Evolutionary conservation across 345 rosid genomes (phyloP).

Genomic region (Eucalyptus melliodora): DNA sequence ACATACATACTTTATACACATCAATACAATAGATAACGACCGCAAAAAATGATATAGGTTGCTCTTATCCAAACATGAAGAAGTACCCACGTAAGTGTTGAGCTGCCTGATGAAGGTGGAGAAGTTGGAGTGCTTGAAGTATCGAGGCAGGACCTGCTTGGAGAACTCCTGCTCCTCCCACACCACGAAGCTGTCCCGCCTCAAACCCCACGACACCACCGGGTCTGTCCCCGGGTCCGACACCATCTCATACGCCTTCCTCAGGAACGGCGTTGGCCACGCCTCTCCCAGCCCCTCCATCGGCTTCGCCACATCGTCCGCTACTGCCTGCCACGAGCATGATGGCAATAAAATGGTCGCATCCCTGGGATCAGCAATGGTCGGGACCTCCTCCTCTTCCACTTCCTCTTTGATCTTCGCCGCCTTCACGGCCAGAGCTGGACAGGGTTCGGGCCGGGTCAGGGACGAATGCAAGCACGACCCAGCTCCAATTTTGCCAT

Average conservation of each 20-base stretch:
- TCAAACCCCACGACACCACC: slow-evolving; percentile 33
- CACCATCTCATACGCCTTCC: slow-evolving; percentile 37
- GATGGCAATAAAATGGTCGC: background rate
- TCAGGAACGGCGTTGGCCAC: slow-evolving; percentile 49
- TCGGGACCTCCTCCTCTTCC: background rate
- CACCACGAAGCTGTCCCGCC: slow-evolving; percentile 32
- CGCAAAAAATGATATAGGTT: background rate
- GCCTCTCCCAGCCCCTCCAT: slow-evolving; percentile 41
- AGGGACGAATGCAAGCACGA: background rate
- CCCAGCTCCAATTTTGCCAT: background rate
- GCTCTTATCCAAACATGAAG: background rate
- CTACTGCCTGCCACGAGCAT: background rate
- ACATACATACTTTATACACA: background rate
- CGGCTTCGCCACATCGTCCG: slow-evolving; percentile 21
- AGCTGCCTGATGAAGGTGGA: slow-evolving; percentile 28
- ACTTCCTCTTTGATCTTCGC: background rate
- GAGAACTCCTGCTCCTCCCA: slow-evolving; percentile 38
- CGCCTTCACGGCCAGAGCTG: background rate
- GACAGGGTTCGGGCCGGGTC: background rate
- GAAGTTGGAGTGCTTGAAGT: slow-evolving; percentile 63
- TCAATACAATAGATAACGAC: background rate
- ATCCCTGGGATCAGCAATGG: background rate
- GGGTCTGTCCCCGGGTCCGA: slow-evolving; percentile 34
- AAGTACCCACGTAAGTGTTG: slow-evolving; percentile 20
- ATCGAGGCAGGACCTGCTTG: slow-evolving; percentile 30